Evolutionary conservation across 2,329 filamentous ascomycete species (phyloP).

Genomic region (Verticillium tricorpus): DNA sequence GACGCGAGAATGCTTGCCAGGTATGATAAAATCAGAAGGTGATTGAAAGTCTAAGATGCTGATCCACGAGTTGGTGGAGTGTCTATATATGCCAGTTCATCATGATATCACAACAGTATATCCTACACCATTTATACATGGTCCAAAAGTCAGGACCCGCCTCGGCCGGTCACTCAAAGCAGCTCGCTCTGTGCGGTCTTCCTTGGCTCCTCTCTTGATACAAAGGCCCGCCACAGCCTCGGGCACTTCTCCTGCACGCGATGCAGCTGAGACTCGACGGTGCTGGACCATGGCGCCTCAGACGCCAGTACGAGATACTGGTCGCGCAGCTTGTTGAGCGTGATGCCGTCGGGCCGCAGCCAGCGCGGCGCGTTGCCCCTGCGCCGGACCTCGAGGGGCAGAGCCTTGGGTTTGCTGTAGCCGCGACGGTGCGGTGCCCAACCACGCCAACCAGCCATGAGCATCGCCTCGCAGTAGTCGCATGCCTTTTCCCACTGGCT

Average conservation of each 20-base stretch:
- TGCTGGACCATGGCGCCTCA: constrained; percentile 41
- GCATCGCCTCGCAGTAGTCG: constrained; percentile 64
- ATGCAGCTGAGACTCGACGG: constrained; percentile 22
- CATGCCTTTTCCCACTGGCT: constrained; percentile 65
- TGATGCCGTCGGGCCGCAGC: constrained; percentile 36
- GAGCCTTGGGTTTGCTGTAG: constrained; percentile 16
- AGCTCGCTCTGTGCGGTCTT: background rate
- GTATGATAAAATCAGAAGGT: background rate
- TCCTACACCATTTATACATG: background rate
- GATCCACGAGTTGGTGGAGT: background rate
- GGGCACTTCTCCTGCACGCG: constrained; percentile 26
- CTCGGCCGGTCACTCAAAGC: background rate
- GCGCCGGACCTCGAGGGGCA: constrained; percentile 34
- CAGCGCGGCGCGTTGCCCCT: constrained; percentile 29
- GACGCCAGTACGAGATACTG: constrained; percentile 46
- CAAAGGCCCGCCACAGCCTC: constrained; percentile 35
- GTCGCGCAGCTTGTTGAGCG: constrained; percentile 43
- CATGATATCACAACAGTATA: background rate
- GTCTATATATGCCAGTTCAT: background rate
- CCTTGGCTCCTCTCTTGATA: background rate
- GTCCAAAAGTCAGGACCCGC: background rate
- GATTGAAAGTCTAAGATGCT: background rate
- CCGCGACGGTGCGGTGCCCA: constrained; percentile 45
- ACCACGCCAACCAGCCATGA: constrained; percentile 76
- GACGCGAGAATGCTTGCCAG: background rate